Base-by-base conservation (phyloP, 1,139 yeast genomes). In the Sugiyamaella castrensis region DNA sequence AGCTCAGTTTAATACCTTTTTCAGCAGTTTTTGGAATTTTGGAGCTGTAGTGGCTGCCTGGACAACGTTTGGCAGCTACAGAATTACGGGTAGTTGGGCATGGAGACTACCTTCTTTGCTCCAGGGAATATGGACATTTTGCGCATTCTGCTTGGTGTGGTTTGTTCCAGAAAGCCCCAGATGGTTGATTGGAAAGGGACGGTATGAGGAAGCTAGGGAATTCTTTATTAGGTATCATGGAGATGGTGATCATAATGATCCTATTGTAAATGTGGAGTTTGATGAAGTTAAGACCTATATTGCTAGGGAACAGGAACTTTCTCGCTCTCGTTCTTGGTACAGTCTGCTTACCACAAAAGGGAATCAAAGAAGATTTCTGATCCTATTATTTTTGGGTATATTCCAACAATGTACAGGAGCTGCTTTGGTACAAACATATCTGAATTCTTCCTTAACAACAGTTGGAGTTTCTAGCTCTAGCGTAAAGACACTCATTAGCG, bases 221-320 rank as follows among this genome's bases (percentile, higher is more conserved):
- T 64, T 75, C 13, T 69, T 77, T 56, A 71, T 69, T 48, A 52
- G 53, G 37, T 48, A 53, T 46, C 67, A 64, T 44, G 64, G 59
- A 7, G 61, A 52, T 13, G 64, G 64, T 4, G 61, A 61, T 33
- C 53, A 48, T 16, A 35, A 43, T 8, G 51, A 56, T 35, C 53
- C 54, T 4, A 53, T 63, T 28, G 62, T 62, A 8, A 54, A 57
- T 6, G 52, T 57, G 34, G 66, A 63, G 43, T 57, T 63, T 56
- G 44, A 55, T 8, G 65, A 64, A 48, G 63, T 64, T 41, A 48
- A 51, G 13, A n/a, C n/a, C n/a, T n/a, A n/a, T n/a, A 53, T 55
- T 30, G 71, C 74, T 19, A 66, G 77, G 53, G 70, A 74, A 12
- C 32, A 53, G 44, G 66, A 62, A 31, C 50, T 33, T 10, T 9